Evolutionary conservation across 495 filamentous ascomycete species (phyloP), one percentile per base, ranked within the genome.

Genomic region (Neurospora sp.): DNA sequence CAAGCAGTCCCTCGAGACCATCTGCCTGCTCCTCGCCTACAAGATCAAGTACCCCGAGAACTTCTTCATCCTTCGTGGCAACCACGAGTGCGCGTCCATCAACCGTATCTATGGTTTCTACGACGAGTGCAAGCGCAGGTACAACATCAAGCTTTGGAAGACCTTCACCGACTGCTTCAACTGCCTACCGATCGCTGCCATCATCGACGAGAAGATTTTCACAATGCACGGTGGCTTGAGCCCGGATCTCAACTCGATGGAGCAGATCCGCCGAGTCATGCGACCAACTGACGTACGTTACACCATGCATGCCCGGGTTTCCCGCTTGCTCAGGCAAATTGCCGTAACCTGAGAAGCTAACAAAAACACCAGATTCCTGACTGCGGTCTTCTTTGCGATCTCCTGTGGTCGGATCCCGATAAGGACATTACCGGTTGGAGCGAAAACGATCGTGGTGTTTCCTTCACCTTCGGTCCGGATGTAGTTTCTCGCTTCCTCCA

Each of bases 1-100:
- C 84, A 99, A 99, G 88, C 96, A 99, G 85, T 98, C 96, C 4
- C 91, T 99, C 41, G 96, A 99, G 88, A 99, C 96, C 73, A 99
- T 99, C 86, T 99, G 96, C 87, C 88, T 99, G 72, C 89, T 99
- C 70, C 89, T 99, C 12, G 96, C 96, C 18, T 99, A 99, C 89
- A 99, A 99, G 89, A 99, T 99, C 88, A 98, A 98, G 86, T 99
- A 98, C 81, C 96, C 96, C 44, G 96, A 99, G 86, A 99, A 99
- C 88, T 99, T 99, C 88, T 99, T 99, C 87, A 92, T 99, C 77
- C 88, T 99, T 65, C 92, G 96, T 76, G 96, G 96, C 72, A 99
- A 99, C 88, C 96, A 99, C 86, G 96, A 99, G 82, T 99, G 96
- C 85, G 96, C 96, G 35, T 98, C 96, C 27, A 99, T 99, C 87